Conservation (phyloP, 148 eudicot species). For the Talinum fruticosum region DNA sequence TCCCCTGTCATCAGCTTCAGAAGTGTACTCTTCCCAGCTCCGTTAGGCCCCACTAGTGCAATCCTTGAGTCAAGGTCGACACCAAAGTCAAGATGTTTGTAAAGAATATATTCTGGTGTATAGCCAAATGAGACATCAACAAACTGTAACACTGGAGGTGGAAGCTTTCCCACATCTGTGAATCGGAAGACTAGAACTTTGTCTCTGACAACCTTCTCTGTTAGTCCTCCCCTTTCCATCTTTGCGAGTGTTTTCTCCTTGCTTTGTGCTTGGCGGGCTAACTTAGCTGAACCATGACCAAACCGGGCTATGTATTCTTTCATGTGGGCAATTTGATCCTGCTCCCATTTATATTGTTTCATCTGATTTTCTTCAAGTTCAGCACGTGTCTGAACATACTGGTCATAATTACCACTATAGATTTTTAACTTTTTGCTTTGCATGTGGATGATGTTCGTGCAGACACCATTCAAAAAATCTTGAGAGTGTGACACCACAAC, state of each 20-base stretch:
- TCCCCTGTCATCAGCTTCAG: slow-evolving; percentile 99
- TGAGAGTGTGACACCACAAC: slow-evolving; percentile 98
- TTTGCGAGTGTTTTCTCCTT: slow-evolving; percentile 96
- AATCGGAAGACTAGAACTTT: slow-evolving; percentile 68
- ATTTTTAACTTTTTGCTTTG: slow-evolving; percentile 76
- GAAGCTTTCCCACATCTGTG: slow-evolving; percentile 89
- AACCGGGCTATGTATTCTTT: slow-evolving; percentile 97
- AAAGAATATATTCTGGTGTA: slow-evolving; percentile 77
- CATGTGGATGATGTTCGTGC: slow-evolving; percentile 98
- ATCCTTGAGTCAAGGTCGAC: slow-evolving; percentile 91
- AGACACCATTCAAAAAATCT: slow-evolving; percentile 93
- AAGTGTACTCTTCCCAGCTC: slow-evolving; percentile 96
- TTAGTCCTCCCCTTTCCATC: slow-evolving; percentile 98
- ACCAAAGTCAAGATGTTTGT: slow-evolving; percentile 82
- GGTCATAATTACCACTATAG: slow-evolving; percentile 85
- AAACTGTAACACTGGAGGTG: slow-evolving; percentile 95
- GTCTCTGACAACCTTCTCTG: slow-evolving; percentile 80
- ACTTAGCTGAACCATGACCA: slow-evolving; percentile 95
- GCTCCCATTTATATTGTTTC: slow-evolving; percentile 99
- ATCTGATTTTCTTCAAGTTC: slow-evolving; percentile 97
- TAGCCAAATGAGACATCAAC: slow-evolving; percentile 92
- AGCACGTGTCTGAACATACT: slow-evolving; percentile 83
- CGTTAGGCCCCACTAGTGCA: slow-evolving; percentile 95
- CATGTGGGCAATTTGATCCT: slow-evolving; percentile 91
- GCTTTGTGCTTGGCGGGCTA: slow-evolving; percentile 97